Evolutionary conservation across 108 stramenopile genomes (phyloP).

Genomic region (Cylindrotheca fusiformis): DNA sequence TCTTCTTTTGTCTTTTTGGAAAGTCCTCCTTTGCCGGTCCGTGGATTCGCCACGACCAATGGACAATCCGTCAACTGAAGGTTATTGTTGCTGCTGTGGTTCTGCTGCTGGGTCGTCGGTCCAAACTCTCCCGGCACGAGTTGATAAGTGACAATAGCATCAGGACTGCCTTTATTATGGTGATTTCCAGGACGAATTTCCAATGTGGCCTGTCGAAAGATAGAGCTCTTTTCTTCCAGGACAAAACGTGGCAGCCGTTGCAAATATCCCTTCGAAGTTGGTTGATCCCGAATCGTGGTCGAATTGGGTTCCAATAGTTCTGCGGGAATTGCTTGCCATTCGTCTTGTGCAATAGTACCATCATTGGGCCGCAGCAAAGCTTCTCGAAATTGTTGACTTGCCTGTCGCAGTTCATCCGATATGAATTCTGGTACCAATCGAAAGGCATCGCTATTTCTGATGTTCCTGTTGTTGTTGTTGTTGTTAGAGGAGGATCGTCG

Average conservation of each 20-base stretch:
- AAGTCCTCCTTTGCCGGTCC: conserved; percentile 44
- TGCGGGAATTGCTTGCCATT: conserved; percentile 22
- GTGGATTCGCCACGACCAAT: conserved; percentile 28
- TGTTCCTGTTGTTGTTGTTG: not conserved
- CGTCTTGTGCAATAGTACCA: conserved; percentile 9
- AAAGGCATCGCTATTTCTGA: not conserved
- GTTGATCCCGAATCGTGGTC: conserved; percentile 8
- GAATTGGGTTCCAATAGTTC: conserved; percentile 35
- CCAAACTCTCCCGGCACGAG: conserved; percentile 40
- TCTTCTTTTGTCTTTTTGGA: conserved; percentile 7
- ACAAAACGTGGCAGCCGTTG: conserved; percentile 28
- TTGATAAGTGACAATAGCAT: not conserved
- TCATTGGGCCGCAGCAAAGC: conserved; percentile 17
- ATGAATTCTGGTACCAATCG: conserved; percentile 12
- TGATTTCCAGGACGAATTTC: not conserved
- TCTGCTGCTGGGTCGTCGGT: no score
- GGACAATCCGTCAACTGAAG: conserved; percentile 1
- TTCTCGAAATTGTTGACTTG: conserved; percentile 21
- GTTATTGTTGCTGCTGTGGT: no score
- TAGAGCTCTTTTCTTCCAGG: conserved; percentile 22
- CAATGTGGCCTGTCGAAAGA: conserved; percentile 39
- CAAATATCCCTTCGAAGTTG: conserved; percentile 35
- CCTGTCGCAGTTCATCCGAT: conserved; percentile 15
- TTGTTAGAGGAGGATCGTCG: not conserved
- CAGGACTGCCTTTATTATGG: not conserved